Conservation (phyloP, 1,284 basidiomycete species). For the Puccinia hordei region DNA sequence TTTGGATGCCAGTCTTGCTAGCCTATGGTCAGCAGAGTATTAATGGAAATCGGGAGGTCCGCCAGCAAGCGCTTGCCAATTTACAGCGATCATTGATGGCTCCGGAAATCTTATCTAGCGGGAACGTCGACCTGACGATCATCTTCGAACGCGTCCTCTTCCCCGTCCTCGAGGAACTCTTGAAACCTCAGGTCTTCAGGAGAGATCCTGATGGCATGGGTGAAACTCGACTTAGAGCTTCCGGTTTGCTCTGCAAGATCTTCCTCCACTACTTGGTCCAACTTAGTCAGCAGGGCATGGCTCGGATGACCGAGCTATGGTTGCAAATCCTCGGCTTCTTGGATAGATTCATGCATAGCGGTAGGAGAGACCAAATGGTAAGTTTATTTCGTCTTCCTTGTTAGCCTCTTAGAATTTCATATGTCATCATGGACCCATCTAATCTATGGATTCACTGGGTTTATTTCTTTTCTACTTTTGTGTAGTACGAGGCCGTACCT, state of each 20-base stretch:
- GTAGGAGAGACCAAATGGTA: conserved; percentile 81
- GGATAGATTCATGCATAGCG: conserved; percentile 82
- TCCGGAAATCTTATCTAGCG: conserved; percentile 68
- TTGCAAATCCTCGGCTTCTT: conserved; percentile 86
- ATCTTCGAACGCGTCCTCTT: conserved; percentile 89
- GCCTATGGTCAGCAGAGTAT: conserved; percentile 81
- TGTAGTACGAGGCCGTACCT: conserved; percentile 84
- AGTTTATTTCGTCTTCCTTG: not conserved
- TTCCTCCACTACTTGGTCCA: conserved; percentile 90
- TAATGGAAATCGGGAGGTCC: conserved; percentile 79
- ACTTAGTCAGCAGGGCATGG: conserved; percentile 66
- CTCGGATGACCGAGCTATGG: conserved; percentile 73
- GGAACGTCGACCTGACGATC: conserved; percentile 70
- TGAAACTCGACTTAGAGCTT: conserved; percentile 83
- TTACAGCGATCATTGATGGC: conserved; percentile 85
- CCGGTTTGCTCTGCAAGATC: conserved; percentile 84
- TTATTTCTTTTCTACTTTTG: too few species aligned
- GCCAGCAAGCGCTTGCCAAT: conserved; percentile 78
- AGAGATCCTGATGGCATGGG: conserved; percentile 82
- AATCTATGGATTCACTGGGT: not conserved
- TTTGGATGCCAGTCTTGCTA: conserved; percentile 76
- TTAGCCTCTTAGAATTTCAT: conserved; percentile 15
- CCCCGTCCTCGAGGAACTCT: conserved; percentile 85
- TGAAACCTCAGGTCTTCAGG: conserved; percentile 78
- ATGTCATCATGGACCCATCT: conserved; percentile 30